A percentile compares a stretch with the other conserved stretches of the same genome.
phyloP scores from a whole-genome alignment of 306 rosid genomes.

The Ziziphus jujuba region DNA sequence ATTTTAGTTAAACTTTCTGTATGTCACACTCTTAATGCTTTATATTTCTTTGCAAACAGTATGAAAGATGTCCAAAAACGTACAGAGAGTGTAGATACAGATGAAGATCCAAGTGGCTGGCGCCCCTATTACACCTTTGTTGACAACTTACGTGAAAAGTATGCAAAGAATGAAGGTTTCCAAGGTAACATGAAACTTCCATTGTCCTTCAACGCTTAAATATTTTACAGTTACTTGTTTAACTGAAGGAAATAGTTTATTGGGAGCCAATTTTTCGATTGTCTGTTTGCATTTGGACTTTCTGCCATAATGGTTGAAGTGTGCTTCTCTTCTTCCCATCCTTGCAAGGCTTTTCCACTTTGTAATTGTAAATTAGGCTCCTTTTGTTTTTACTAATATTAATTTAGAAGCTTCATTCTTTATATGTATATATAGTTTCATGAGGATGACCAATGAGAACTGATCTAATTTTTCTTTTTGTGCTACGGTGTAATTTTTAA shows the following conservation, averaged over 20 bases:
- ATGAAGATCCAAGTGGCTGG: slow-evolving; percentile 99
- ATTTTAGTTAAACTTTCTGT: slow-evolving; percentile 4
- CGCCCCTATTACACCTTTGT: slow-evolving; percentile 76
- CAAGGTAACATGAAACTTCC: slow-evolving; percentile 49
- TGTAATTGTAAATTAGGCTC: too few species aligned
- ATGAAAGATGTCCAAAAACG: slow-evolving; percentile 71
- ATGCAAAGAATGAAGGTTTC: slow-evolving; percentile 74
- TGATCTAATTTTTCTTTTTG: background rate
- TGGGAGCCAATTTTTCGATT: too few species aligned
- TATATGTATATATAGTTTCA: background rate
- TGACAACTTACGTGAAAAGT: slow-evolving; percentile 65
- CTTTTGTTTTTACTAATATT: background rate
- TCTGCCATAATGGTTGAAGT: background rate
- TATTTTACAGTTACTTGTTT: background rate
- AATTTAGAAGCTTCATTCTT: background rate
- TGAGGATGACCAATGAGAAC: too few species aligned
- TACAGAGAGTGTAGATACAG: slow-evolving; percentile 67
- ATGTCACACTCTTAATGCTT: slow-evolving; percentile 22
- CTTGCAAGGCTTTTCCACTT: background rate
- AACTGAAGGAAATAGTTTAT: too few species aligned
- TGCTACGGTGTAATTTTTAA: slow-evolving; percentile 8
- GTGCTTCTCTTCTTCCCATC: background rate
- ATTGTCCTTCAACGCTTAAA: background rate
- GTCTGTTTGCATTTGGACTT: background rate
- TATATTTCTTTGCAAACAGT: slow-evolving; percentile 38